phyloP scores from a whole-genome alignment of 345 rosid species.

The Salix exigua region DNA sequence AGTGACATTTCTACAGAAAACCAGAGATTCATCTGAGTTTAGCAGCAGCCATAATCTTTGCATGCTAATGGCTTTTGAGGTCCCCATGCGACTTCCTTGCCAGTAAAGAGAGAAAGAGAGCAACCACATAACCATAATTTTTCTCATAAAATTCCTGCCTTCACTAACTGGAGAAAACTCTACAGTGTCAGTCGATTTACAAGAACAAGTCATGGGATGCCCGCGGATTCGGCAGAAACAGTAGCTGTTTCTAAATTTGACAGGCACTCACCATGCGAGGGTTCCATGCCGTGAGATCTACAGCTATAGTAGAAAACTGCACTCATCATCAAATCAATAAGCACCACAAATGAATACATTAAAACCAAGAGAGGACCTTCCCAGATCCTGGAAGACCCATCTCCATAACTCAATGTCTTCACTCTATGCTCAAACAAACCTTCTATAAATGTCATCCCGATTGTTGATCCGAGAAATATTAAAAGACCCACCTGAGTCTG shows the following conservation, averaged over 20 bases:
- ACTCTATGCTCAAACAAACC: conserved; percentile 94
- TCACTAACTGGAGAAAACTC: conserved; percentile 5
- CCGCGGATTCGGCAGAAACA: conserved; percentile 25
- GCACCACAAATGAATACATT: conserved; percentile 84
- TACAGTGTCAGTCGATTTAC: conserved; percentile 9
- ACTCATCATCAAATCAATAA: conserved; percentile 82
- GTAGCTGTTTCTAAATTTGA: conserved; percentile 47
- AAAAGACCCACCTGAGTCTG: conserved; percentile 89
- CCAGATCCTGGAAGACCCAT: conserved; percentile 88
- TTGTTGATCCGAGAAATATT: conserved; percentile 77
- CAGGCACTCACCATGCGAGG: conserved; percentile 38
- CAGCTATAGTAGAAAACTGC: conserved; percentile 88
- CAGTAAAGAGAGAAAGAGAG: neutral
- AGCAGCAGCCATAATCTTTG: conserved; percentile 1
- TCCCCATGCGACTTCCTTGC: neutral
- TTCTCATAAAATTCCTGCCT: neutral
- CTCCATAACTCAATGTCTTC: conserved; percentile 82
- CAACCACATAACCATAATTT: conserved; percentile 9
- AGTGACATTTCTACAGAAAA: neutral
- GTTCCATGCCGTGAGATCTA: conserved; percentile 54
- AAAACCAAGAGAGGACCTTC: conserved; percentile 84
- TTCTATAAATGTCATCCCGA: conserved; percentile 68
- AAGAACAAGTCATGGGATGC: conserved; percentile 21
- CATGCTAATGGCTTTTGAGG: neutral
- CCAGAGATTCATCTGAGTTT: conserved; percentile 7